Evolutionary conservation across 441 rosid species (phyloP), one percentile per base, ranked within the genome.

Genomic region (Croton setiger): DNA sequence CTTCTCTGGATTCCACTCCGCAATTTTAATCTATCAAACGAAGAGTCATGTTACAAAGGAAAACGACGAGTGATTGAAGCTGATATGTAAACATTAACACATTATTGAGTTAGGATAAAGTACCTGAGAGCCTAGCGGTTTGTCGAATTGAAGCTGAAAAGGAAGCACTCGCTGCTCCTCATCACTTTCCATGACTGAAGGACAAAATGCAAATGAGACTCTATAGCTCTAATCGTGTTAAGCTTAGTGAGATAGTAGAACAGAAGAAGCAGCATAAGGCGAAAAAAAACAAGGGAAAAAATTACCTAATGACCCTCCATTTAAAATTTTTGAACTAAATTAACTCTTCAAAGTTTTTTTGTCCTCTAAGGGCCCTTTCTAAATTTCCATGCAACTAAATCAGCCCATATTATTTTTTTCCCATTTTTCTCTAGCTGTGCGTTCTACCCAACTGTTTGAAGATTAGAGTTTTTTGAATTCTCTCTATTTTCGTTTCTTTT

Each of bases 1-100:
- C 85, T 93, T 93, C 83, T 82, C 97, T 0, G 93, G 97, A 71
- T 91, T 93, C 97, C 97, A 91, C 41, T 87, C 95, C 18, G 96
- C 96, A 53, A 93, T 79, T 80, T 83, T 91, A 59, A 86, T 78
- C 97, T 82, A 65, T 35, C 48, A 47, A 65, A 11, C 10, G 4
- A 55, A 17, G 6, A 20, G 0, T 27, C 41, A 55, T 21, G 47
- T 2, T 27, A n/a, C 5, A 15, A 35, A 71, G 3, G 33, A 51
- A 17, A 31, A 45, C 4, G 7, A 10, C 7, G 18, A 60, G 27
- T 43, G 20, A 20, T 10, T 52, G 8, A 13, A 7, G 39, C 63
- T 60, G 47, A 36, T n/a, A 33, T 1, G 9, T 60, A 39, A 47
- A 39, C 8, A 12, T 37, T 44, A 45, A 35, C 21, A 9, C 27